Conservation (phyloP, 2,329 filamentous ascomycete genomes). For the Xylaria polymorpha region DNA sequence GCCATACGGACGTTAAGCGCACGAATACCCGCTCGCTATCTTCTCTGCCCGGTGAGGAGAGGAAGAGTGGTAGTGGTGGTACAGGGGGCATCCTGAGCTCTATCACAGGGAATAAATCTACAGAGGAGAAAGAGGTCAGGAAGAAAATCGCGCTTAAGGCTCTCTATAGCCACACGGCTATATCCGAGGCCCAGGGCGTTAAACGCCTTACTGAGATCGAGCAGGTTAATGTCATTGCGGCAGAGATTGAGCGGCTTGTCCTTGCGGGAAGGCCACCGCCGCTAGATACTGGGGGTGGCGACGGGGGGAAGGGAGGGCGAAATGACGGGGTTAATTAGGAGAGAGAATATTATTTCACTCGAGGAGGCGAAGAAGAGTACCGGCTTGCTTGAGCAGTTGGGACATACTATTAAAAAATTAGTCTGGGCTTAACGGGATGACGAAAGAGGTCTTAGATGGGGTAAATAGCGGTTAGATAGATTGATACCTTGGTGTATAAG, state of each 20-base stretch:
- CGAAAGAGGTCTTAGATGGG: neutral
- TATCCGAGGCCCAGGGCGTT: constrained; percentile 63
- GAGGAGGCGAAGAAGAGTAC: constrained; percentile 89
- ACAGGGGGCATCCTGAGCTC: constrained; percentile 40
- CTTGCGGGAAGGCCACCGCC: constrained; percentile 58
- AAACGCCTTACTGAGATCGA: constrained; percentile 64
- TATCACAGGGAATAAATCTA: constrained; percentile 42
- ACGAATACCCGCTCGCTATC: constrained; percentile 88
- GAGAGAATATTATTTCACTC: constrained; percentile 81
- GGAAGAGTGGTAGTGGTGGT: neutral
- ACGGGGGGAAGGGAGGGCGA: neutral
- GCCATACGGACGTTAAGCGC: constrained; percentile 76
- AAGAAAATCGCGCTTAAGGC: constrained; percentile 66
- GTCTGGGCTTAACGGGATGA: constrained; percentile 74
- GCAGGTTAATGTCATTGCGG: constrained; percentile 73
- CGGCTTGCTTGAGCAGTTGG: constrained; percentile 84
- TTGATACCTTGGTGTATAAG: neutral
- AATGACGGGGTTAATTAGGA: constrained; percentile 58
- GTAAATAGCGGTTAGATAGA: neutral
- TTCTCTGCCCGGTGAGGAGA: constrained; percentile 54
- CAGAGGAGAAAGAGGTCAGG: constrained; percentile 46
- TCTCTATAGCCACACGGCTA: constrained; percentile 64
- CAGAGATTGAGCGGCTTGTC: constrained; percentile 79
- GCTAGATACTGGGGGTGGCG: constrained; percentile 30
- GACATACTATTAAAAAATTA: constrained; percentile 91